Conservation (phyloP, 2,329 filamentous ascomycete genomes). For the Amylocarpus encephaloides region DNA sequence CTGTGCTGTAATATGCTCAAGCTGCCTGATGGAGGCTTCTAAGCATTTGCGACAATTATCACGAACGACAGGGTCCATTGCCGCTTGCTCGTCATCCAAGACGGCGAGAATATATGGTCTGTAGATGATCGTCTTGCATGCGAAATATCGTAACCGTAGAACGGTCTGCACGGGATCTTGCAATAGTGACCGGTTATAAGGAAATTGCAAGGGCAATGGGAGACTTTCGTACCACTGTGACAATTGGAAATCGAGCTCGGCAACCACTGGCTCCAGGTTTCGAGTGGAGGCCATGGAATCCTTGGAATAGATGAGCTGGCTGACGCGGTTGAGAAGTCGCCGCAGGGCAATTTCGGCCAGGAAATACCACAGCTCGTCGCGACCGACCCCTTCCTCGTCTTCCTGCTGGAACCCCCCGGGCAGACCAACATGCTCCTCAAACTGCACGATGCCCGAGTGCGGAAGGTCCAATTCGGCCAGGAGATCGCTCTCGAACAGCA, state of each 20-base stretch:
- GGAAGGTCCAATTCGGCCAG: slow-evolving; percentile 74
- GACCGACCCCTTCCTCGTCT: slow-evolving; percentile 59
- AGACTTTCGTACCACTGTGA: slow-evolving; percentile 81
- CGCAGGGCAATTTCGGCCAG: slow-evolving; percentile 75
- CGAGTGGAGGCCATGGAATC: slow-evolving; percentile 65
- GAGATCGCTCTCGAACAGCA: slow-evolving; percentile 75
- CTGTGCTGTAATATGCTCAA: slow-evolving; percentile 74
- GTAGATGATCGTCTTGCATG: slow-evolving; percentile 81
- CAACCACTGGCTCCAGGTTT: slow-evolving; percentile 69
- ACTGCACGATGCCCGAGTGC: slow-evolving; percentile 75
- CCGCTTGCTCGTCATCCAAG: slow-evolving; percentile 67
- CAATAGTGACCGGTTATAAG: slow-evolving; percentile 60
- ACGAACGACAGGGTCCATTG: slow-evolving; percentile 64
- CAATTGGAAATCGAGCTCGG: slow-evolving; percentile 75
- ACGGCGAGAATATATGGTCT: slow-evolving; percentile 77
- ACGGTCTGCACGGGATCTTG: slow-evolving; percentile 74
- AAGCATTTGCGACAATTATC: slow-evolving; percentile 77
- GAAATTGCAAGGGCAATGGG: slow-evolving; percentile 69
- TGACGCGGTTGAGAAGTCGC: slow-evolving; percentile 70
- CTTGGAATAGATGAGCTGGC: slow-evolving; percentile 73
- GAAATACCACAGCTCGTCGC: slow-evolving; percentile 82
- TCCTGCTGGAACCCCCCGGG: slow-evolving; percentile 68
- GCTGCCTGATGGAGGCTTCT: slow-evolving; percentile 71
- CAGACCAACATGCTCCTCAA: slow-evolving; percentile 72
- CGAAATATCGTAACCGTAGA: slow-evolving; percentile 72